Percentiles rank a stretch among this genome's conserved stretches.
phyloP scores from a whole-genome alignment of 176 grass and related monocot species.

The Pharus latifolius region DNA sequence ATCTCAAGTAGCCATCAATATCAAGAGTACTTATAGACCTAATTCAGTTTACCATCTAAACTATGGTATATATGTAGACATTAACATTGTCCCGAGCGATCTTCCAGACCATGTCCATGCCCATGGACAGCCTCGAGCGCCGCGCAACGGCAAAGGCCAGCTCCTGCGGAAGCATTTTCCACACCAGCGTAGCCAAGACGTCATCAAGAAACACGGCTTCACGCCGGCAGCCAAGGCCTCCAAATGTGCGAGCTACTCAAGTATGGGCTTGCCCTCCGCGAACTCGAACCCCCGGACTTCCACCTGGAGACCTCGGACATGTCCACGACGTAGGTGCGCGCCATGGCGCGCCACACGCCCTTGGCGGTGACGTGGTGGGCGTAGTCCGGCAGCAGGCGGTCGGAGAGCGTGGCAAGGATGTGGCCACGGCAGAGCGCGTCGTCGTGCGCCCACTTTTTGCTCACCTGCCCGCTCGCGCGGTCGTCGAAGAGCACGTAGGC shows the following conservation, averaged over 20 bases:
- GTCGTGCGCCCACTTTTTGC: neutral
- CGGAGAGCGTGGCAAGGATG: slow-evolving; percentile 25
- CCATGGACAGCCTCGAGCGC: neutral
- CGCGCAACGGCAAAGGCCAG: no score
- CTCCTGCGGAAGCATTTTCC: neutral
- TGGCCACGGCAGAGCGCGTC: slow-evolving; percentile 34
- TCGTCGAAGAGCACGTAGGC: neutral
- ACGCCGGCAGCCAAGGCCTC: neutral
- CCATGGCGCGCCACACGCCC: slow-evolving; percentile 21
- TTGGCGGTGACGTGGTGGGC: neutral
- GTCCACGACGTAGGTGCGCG: neutral
- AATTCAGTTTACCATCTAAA: neutral
- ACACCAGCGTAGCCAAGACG: neutral
- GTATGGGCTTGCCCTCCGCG: neutral
- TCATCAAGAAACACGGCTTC: neutral
- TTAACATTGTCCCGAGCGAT: neutral
- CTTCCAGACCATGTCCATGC: slow-evolving; percentile 1
- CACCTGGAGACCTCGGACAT: accelerated
- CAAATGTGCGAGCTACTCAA: slow-evolving; percentile 10
- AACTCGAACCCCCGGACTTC: neutral
- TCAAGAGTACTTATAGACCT: neutral
- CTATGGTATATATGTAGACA: neutral
- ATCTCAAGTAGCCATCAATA: neutral
- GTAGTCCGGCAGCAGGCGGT: slow-evolving; percentile 24
- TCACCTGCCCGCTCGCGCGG: neutral